Evolutionary conservation across 495 filamentous ascomycete species (phyloP), one percentile per base, ranked within the genome.

Genomic region (Neurospora cerealis): DNA sequence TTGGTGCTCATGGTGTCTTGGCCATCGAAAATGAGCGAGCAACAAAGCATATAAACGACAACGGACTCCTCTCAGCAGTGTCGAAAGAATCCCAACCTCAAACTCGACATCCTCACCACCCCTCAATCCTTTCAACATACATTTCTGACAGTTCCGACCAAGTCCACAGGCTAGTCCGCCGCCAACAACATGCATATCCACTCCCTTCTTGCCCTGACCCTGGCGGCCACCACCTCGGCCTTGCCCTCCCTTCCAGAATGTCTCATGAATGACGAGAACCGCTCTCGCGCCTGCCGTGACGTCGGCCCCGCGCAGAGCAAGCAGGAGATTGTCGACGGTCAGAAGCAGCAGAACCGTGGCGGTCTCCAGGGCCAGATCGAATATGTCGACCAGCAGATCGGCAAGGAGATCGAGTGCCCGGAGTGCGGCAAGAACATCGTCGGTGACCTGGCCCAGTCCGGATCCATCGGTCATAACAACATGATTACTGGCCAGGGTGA

Each of bases 131-230:
- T 66, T 9, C 3, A 32, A 66, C 54, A 34, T 4, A 19, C 28
- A 17, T 62, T 3, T 8, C 13, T 32, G 28, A 62, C 28, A 32
- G 6, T 62, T 34, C 5, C 54, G 13, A 62, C 6, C 21, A 34
- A 62, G 6, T 62, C 7, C 28, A 62, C 15, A 4, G 28, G 54
- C 54, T 62, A 62, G 13, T 8, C 54, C 54, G 28, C 28, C 54
- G 7, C 54, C 28, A 70, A 36, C 74, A 74, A 72, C 42, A 79
- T 79, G 78, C 76, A 75, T 72, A 73, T 79, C 24, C 74, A 70
- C 37, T 62, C 73, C 39, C 42, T 76, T 9, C 39, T 75, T 54
- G 54, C 69, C 74, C 24, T 78, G 40, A 74, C 78, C 54, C 70
- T 79, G 39, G 76, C 46, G 69, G 75, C 73, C 38, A 73, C 77